A percentile compares a stretch with the other conserved stretches of the same genome.
Conservation (phyloP, 2,329 filamentous ascomycete genomes). For the Ophiosphaerella narmari region DNA sequence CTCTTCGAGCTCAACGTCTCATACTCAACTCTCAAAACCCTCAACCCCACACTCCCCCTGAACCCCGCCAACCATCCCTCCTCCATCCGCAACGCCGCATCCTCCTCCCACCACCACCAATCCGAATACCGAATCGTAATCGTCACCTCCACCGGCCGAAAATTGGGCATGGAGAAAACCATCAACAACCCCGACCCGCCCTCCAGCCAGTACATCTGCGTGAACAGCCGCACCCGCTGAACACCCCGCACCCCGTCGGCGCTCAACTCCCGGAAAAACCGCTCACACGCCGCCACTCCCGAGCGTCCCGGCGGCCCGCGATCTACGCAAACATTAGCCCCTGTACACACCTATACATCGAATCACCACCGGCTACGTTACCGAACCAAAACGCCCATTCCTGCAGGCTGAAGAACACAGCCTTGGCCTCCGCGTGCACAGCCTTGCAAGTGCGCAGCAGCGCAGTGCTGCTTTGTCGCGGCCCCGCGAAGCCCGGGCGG, state of each 20-base stretch:
- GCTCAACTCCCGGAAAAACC: constrained; percentile 6
- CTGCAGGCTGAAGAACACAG: no score
- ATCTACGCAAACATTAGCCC: background rate
- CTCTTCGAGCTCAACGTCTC: constrained; percentile 14
- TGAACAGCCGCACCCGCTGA: constrained; percentile 14
- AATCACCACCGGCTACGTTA: no score
- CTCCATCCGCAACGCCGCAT: constrained; percentile 71
- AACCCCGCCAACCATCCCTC: constrained; percentile 7
- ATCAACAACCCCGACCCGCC: background rate
- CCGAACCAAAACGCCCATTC: no score
- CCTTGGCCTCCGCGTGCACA: no score
- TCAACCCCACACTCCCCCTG: constrained; percentile 3
- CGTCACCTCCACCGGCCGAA: constrained; percentile 34
- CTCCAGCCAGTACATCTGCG: constrained; percentile 16
- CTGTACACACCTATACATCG: no score
- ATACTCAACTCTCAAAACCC: constrained; percentile 15
- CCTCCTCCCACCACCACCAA: constrained; percentile 82
- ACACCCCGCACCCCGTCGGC: constrained; percentile 2
- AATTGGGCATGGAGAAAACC: constrained; percentile 2
- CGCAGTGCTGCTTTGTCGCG: no score
- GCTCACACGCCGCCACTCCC: background rate
- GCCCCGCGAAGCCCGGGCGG: no score
- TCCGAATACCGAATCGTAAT: constrained; percentile 58
- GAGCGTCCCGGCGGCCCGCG: constrained; percentile 8
- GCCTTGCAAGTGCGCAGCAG: no score